Conservation (phyloP, 1,139 yeast species). For the Debaryomycetaceae sp. region DNA sequence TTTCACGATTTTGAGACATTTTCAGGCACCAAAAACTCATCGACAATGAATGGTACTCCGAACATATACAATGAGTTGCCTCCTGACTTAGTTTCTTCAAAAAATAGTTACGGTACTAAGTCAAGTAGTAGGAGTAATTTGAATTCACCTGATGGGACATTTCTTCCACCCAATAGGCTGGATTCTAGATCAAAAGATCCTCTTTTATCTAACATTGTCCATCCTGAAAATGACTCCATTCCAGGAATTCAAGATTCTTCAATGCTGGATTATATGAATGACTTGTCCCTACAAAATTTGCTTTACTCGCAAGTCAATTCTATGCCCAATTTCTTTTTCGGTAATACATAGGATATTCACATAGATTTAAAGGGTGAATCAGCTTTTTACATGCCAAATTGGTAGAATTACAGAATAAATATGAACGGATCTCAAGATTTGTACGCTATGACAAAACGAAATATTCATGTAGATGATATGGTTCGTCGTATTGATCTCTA, state of each 20-base stretch:
- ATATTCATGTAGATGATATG: too few species aligned
- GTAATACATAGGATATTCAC: conserved; percentile 27
- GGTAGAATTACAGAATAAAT: too few species aligned
- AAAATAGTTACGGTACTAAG: neutral
- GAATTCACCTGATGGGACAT: neutral
- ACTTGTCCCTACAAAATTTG: neutral
- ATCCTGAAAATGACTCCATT: neutral
- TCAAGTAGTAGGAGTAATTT: neutral
- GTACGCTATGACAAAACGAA: too few species aligned
- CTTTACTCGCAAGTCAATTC: conserved; percentile 9
- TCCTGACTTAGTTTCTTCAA: neutral
- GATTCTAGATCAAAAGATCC: neutral
- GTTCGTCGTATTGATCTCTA: too few species aligned
- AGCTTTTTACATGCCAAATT: too few species aligned
- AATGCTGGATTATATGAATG: neutral
- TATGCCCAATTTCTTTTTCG: conserved; percentile 40
- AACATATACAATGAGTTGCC: neutral
- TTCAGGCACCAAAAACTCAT: neutral
- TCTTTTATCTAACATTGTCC: neutral
- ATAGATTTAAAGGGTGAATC: neutral
- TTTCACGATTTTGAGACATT: neutral
- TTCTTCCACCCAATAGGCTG: neutral
- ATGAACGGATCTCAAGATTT: too few species aligned
- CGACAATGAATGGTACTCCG: neutral
- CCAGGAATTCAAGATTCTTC: conserved; percentile 1